Percentiles rank a stretch among this genome's conserved stretches.
phyloP scores from a whole-genome alignment of 108 stramenopile species.

The Nannochloropsis granulata region DNA sequence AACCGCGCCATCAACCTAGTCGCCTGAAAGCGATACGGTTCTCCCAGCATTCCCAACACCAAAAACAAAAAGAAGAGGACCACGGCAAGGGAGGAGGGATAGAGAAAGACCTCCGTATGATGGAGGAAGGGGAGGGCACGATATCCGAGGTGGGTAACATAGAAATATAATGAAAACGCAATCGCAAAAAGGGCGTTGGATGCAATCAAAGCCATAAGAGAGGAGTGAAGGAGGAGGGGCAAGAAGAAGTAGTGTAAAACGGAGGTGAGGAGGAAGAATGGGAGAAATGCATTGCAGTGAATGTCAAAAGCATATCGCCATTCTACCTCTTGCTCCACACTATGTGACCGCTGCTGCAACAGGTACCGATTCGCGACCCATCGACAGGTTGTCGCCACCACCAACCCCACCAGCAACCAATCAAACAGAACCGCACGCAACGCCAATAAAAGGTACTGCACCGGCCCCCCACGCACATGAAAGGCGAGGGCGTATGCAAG shows the following conservation, averaged over 20 bases:
- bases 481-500: constrained; percentile 63
- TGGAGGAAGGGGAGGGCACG: constrained; percentile 58
- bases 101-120: constrained; percentile 85
- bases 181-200: constrained; percentile 76
- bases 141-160: constrained; percentile 90
- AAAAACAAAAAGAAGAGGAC: constrained; percentile 58
- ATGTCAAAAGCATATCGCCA: constrained; percentile 97
- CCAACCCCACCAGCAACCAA: constrained; percentile 40
- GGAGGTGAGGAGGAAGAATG: constrained; percentile 73
- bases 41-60: constrained; percentile 64
- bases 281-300: constrained; percentile 92
- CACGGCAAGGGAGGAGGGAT: constrained; percentile 69
- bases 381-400: constrained; percentile 33
- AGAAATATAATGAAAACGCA: constrained; percentile 79
- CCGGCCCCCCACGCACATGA: not conserved
- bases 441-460: constrained; percentile 28
- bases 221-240: constrained; percentile 66
- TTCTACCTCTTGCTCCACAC: constrained; percentile 83
- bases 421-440: constrained; percentile 26
- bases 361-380: constrained; percentile 38
- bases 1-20: constrained; percentile 11
- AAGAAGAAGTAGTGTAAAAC: constrained; percentile 83
- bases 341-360: constrained; percentile 35
- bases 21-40: constrained; percentile 33
- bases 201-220: constrained; percentile 53